Base-by-base conservation (phyloP, 768 basidiomycete species). In the Kwoniella newhampshirensis region DNA sequence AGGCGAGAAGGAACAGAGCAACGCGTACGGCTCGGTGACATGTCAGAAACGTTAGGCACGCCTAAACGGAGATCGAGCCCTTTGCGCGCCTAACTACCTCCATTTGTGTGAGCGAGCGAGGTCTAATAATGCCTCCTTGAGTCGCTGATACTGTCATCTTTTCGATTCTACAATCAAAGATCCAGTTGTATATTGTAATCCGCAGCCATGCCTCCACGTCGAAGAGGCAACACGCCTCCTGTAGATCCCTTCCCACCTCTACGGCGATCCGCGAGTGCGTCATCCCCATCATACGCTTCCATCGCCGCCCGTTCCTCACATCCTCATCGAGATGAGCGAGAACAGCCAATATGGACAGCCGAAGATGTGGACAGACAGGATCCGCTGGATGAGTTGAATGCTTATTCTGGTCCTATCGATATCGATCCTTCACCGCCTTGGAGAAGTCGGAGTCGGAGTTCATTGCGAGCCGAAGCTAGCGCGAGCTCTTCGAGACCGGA, bases 331-430 rank as follows among this genome's bases (percentile, higher is more conserved):
- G 11, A 27, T 25, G 37, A 41, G 26, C 32, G 25, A 1, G 28
- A 43, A n/a, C 28, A 13, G 20, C 49, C 40, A 39, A 23, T 37
- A 18, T 61, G 59, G 59, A 44, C 21, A 13, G 28, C 46, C 9
- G 63, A 54, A 30, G 63, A 64, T 49, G 63, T 64, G 6, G 63
- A 64, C 21, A 37, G 59, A 25, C 49, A 54, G 25, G 49, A 54
- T 26, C 20, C 20, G 15, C 52, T 64, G 26, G 63, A 64, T 37
- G 63, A 64, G 20, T 30, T 64, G 41, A 61, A 55, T 36, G 20
- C 23, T 25, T 47, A 51, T 32, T 25, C 63, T 9, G 49, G 35
- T 32, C 52, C 60, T 9, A 60, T 60, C 18, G 46, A 54, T 54
- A 40, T 60, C 7, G 51, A 60, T 36, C 59, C 51, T 26, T 54